Base-by-base conservation (phyloP, 495 filamentous ascomycete species). In the Pyronema domesticum region DNA sequence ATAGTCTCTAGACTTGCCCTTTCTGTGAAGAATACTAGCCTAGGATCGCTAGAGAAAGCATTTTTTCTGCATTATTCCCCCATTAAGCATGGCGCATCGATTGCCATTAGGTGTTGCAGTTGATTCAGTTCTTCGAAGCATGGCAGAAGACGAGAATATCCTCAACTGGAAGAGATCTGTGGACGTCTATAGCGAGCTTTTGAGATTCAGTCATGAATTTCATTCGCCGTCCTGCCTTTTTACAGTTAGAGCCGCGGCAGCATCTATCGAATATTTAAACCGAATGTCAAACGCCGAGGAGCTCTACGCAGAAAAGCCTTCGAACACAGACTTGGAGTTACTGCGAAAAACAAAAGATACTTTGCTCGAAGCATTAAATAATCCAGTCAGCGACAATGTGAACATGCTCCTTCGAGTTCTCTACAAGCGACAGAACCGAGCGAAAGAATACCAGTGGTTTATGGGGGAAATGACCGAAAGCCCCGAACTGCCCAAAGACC, bases 11-110 rank as follows among this genome's bases (percentile, higher is more conserved):
- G 8, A 23, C 7, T 53, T 6, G 33, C 37, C 5, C 34, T 18
- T 6, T n/a, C n/a, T 7, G 17, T 53, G 8, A 7, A 53, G 14
- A 17, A 53, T 8, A 42, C 50, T 11, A 36, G 50, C 8, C 19
- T 53, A 37, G 36, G 50, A 11, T 39, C 6, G 9, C 23, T 53
- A 15, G 50, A 53, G 17, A 36, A 53, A 14, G 13, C 37, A 7
- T 40, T 7, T 42, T n/a, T 11, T 42, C 6, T 39, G 50, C 50
- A 53, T 53, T 11, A 53, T 53, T 14, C 50, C 50, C 7, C 50
- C 50, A 42, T 19, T 53, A 6, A 53, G 50, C 35, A 8, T 7
- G 10, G 6, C 6, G n/a, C 34, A 53, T 8, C 37, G 19, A 19
- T 18, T 53, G 6, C 50, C 50, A 37, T 7, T 42, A 7, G 23